Evolutionary conservation across 805 yeast genomes (phyloP).

Genomic region (Candida ponderosae): DNA sequence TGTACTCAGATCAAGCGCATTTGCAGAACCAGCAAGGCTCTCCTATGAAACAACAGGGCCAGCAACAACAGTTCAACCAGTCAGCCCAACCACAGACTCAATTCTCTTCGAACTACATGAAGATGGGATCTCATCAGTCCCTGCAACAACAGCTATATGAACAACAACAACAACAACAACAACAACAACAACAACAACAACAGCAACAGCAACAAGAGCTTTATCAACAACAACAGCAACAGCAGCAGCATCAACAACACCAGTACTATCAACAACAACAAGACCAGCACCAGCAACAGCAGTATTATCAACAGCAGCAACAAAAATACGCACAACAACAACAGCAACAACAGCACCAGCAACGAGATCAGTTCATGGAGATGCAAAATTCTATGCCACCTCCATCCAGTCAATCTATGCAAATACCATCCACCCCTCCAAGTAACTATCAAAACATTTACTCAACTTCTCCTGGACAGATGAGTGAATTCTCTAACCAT

Average conservation of each 20-base stretch:
- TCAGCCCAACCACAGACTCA: conserved; percentile 26
- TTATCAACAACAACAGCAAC: conserved; percentile 16
- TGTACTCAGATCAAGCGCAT: neutral
- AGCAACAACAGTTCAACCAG: conserved; percentile 11
- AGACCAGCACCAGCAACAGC: conserved; percentile 10
- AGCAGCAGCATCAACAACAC: conserved; percentile 14
- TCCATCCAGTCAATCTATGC: conserved; percentile 17
- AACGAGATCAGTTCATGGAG: conserved; percentile 10
- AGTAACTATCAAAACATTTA: conserved; percentile 9
- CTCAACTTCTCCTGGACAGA: conserved; percentile 17
- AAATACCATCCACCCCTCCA: conserved; percentile 15
- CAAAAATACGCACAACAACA: conserved; percentile 17
- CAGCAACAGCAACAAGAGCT: conserved; percentile 22
- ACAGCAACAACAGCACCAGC: conserved; percentile 16
- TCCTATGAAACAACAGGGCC: conserved; percentile 2
- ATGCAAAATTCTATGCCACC: conserved; percentile 20
- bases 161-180: conserved; percentile 25
- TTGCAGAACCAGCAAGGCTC: conserved; percentile 5
- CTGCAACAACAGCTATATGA: conserved; percentile 28
- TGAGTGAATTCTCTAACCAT: conserved; percentile 7
- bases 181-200: conserved; percentile 22
- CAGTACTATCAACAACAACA: conserved; percentile 18
- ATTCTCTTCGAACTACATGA: conserved; percentile 27
- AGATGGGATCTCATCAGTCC: conserved; percentile 31
- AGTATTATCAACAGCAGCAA: conserved; percentile 12